Conservation (phyloP, 2,329 filamentous ascomycete genomes). For the Ceratocystis huliohia region DNA sequence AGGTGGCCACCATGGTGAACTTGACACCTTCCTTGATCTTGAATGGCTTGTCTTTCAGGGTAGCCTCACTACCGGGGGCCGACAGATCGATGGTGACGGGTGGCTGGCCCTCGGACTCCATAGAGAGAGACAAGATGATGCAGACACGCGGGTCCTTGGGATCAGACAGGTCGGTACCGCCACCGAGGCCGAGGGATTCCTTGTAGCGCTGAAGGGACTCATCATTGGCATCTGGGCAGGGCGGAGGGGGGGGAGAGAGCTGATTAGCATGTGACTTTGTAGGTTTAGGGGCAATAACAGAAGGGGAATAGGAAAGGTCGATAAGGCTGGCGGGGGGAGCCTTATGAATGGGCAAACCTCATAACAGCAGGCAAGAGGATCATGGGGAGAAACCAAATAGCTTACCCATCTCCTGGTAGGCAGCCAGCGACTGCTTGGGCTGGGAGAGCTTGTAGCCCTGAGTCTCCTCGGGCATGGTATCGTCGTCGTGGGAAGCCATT, state of each 20-base stretch:
- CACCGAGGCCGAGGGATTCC: slow-evolving; percentile 77
- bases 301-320: background rate
- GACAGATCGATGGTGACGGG: slow-evolving; percentile 86
- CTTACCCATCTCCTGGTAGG: slow-evolving; percentile 88
- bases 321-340: background rate
- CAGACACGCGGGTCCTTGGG: slow-evolving; percentile 76
- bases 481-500: slow-evolving; percentile 63
- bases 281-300: background rate
- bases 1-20: slow-evolving; percentile 88
- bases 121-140: slow-evolving; percentile 81
- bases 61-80: slow-evolving; percentile 55
- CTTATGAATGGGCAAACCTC: background rate
- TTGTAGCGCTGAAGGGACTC: slow-evolving; percentile 97
- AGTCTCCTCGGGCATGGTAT: slow-evolving; percentile 75
- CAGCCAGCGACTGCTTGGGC: slow-evolving; percentile 88
- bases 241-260: slow-evolving; percentile 9
- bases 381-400: slow-evolving; percentile 22
- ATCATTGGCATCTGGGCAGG: slow-evolving; percentile 50
- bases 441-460: slow-evolving; percentile 96
- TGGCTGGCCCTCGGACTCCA: slow-evolving; percentile 68
- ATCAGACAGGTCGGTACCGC: slow-evolving; percentile 58
- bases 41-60: slow-evolving; percentile 84
- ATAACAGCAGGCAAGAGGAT: background rate
- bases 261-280: slow-evolving; percentile 10
- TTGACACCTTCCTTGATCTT: slow-evolving; percentile 90